Evolutionary conservation across 2,329 filamentous ascomycete genomes (phyloP), one percentile per base, ranked within the genome.

Genomic region (Cladosporium phlei): DNA sequence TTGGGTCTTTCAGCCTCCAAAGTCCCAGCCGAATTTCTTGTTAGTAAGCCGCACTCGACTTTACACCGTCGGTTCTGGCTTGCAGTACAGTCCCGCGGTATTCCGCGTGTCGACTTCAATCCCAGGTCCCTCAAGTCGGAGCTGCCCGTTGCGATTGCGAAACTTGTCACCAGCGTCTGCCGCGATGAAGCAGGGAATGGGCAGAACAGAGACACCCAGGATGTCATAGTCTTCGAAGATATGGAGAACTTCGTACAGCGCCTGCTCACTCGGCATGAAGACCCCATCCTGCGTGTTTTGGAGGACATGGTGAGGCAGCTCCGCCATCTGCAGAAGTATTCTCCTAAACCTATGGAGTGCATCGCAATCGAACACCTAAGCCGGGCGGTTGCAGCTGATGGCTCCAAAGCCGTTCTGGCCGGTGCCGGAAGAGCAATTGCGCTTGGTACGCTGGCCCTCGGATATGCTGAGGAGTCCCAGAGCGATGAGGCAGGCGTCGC

Each of bases 391-490:
- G 24, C 40, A 3, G 38, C 44, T 19, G 66, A 70, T 49, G 57
- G 61, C 7, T 62, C 65, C 3, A 71, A 69, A 47, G 67, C 65
- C 42, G 64, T 65, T 0, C 48, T 66, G 11, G 60, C 65, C 21
- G 69, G 67, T 28, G 67, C 66, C 8, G 71, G 70, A 8, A 63
- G 69, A 52, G 67, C 66, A 1, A 64, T 74, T 32, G 72, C 71
- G 7, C 58, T 74, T 1, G 72, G 70, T 9, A 65, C 69, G 27
- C 38, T 62, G n/a, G 46, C 55, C 16, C 17, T 39, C 4, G 17
- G 30, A 8, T 57, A 57, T 35, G 50, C 29, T 6, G 19, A 38
- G 14, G 55, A 50, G 6, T 38, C 58, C 8, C n/a, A 10, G 4
- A 56, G 54, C 10, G 46, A 55, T 10, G 44, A 54, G 10, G 54